Base-by-base conservation (phyloP, 148 eudicot genomes). In the Rhododendron molle region DNA sequence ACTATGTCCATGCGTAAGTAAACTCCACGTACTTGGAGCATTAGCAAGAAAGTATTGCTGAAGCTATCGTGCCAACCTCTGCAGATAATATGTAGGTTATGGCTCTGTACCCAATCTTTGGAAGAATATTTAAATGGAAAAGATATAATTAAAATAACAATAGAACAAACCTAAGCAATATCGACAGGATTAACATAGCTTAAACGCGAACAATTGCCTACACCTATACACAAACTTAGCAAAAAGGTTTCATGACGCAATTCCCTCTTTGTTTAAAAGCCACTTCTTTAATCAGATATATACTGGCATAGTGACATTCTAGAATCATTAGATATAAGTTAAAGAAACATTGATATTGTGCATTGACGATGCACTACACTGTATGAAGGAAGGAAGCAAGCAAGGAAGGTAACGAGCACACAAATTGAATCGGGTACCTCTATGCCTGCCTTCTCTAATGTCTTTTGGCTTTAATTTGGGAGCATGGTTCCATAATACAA, bases 261-360 rank as follows among this genome's bases (percentile, higher is more conserved):
- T 65, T 28, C 52, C 4, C 80, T 46, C 87, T 89, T 85, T 85
- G 88, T 85, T 83, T 85, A 60, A 40, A 87, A 87, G 88, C 86
- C 88, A 89, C 86, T 85, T 83, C 81, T 67, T 58, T 73, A 50
- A 30, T 8, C 32, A 40, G 81, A n/a, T n/a, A n/a, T n/a, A 78
- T 78, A 47, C 50, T n/a, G 81, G 26, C 26, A 76, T 21, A 6
- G 65, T 6, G 2, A 7, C 65, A 20, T 21, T 23, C 47, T 23
- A 30, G 76, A 71, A 30, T 71, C 30, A 71, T 30, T 71, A 14
- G 76, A 12, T 14, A 30, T 71, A 71, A 21, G 36, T 71, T 71
- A 71, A 69, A 71, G 76, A 30, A 32, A 32, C 20, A 71, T 26
- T n/a, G 34, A 67, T 26, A 26, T 65, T 10, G 26, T 65, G 72